Evolutionary conservation across 352 stramenopile genomes (phyloP).

Genomic region (Elongisporangium anandrum): DNA sequence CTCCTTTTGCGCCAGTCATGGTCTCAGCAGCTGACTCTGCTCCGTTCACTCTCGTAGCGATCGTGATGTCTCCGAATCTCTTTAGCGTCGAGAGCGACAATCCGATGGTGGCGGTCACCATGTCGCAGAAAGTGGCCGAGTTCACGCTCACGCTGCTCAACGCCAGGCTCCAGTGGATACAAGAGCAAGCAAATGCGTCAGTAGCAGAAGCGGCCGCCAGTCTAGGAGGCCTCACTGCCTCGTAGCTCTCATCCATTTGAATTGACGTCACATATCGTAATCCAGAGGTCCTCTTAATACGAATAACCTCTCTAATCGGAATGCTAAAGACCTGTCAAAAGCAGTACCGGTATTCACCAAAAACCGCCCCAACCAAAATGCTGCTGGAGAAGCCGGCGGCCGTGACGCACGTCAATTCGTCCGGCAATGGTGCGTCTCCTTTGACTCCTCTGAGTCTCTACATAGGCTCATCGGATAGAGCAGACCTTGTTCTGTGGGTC

Average conservation of each 20-base stretch:
- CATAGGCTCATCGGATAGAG: not conserved
- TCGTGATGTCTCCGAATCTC: constrained; percentile 79
- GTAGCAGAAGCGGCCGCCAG: not conserved
- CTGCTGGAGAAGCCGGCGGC: constrained; percentile 77
- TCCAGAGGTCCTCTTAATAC: not conserved
- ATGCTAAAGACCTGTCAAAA: constrained; percentile 8
- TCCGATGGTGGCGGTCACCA: constrained; percentile 58
- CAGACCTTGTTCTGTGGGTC: constrained; percentile 4
- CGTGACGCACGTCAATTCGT: constrained; percentile 72
- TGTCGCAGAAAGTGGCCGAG: constrained; percentile 72
- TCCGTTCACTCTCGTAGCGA: constrained; percentile 44
- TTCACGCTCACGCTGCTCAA: constrained; percentile 51
- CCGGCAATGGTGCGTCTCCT: constrained; percentile 43
- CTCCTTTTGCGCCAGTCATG: not conserved
- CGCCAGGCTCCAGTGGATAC: constrained; percentile 22
- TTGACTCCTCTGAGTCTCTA: not conserved
- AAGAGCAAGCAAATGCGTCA: not conserved
- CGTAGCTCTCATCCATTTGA: not conserved
- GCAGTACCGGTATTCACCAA: not conserved
- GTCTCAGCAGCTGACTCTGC: not conserved
- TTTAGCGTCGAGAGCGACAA: constrained; percentile 65
- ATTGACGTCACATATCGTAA: not conserved
- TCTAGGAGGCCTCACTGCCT: not conserved
- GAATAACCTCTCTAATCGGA: not conserved
- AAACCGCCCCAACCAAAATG: constrained; percentile 33